Evolutionary conservation across 306 rosid genomes (phyloP), one percentile per base, ranked within the genome.

Genomic region (Quercus alba): DNA sequence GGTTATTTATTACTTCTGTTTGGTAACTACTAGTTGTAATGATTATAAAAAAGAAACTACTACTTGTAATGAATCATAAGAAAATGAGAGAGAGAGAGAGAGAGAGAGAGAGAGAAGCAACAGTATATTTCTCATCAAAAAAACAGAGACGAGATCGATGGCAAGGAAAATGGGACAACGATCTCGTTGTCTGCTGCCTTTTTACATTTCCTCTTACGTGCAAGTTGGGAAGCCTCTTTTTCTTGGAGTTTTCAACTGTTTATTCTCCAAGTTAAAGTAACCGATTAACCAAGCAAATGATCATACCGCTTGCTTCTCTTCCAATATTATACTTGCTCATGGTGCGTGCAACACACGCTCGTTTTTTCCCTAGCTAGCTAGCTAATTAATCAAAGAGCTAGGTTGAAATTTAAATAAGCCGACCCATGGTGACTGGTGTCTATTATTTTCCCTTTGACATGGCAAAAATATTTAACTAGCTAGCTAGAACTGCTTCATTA

Each of bases 81-180:
- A 46, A 67, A 57, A 66, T 31, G 77, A 51, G 54, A 35, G 75
- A 57, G 72, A 61, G 64, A 33, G 31, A 56, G 56, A 55, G 70
- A 68, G 70, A 67, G 70, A 67, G 75, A 63, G 70, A 70, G 6
- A 56, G 26, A 59, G 76, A 56, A 2, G 1, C 3, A 18, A 57
- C 20, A 57, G 6, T 57, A 6, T 56, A 6, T 19, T 7, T n/a
- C 62, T 20, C 11, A 5, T 57, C 25, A 9, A 57, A 41, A 41
- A 41, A 41, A 75, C 31, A 57, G 66, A 63, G 31, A 75, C 31
- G 75, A 38, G 23, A 73, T 8, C 11, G 2, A 71, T 18, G 44
- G 79, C 73, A 72, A 33, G 13, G 61, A 61, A 75, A 69, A 52
- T 38, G 58, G 75, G 66, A 78, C 81, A 58, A 81, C 66, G 74